Conservation (phyloP, 768 basidiomycete genomes). For the Clathrus columnatus region DNA sequence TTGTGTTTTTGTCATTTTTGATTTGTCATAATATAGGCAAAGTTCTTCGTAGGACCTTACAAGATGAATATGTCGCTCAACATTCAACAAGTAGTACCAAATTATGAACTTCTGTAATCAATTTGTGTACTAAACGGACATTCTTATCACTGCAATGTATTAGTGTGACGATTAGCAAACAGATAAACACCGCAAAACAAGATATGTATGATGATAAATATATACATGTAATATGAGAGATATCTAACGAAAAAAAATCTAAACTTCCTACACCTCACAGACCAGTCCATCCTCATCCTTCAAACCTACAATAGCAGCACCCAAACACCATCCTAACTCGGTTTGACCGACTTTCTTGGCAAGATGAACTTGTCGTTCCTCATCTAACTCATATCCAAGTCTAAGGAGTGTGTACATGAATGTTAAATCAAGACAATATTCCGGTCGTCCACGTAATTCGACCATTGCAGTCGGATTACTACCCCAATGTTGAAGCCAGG, state of each 20-base stretch:
- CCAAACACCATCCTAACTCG: conserved; percentile 90
- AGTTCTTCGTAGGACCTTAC: conserved; percentile 50
- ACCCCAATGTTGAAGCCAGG: conserved; percentile 50
- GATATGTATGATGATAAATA: not conserved
- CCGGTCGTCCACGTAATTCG: conserved; percentile 77
- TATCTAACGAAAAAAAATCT: not conserved
- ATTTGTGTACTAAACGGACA: too few species aligned
- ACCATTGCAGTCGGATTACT: conserved; percentile 38
- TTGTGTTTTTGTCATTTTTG: not conserved
- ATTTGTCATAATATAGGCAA: conserved; percentile 39
- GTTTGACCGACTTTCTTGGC: conserved; percentile 86
- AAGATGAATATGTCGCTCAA: conserved; percentile 31
- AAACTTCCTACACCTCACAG: not conserved
- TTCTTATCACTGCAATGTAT: too few species aligned
- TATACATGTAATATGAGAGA: too few species aligned
- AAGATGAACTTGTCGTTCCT: conserved; percentile 55
- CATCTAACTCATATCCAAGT: conserved; percentile 84
- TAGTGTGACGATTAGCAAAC: too few species aligned
- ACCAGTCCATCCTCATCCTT: conserved; percentile 18
- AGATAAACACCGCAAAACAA: not conserved
- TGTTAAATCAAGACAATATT: conserved; percentile 93
- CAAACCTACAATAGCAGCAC: conserved; percentile 73
- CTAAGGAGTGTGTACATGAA: conserved; percentile 87
- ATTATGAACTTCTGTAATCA: not conserved
- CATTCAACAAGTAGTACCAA: not conserved